These are phyloP conservation scores for Termitomyces sp. DNA, from an alignment of 768 basidiomycete species.

Conservation along the genomic window DNA sequence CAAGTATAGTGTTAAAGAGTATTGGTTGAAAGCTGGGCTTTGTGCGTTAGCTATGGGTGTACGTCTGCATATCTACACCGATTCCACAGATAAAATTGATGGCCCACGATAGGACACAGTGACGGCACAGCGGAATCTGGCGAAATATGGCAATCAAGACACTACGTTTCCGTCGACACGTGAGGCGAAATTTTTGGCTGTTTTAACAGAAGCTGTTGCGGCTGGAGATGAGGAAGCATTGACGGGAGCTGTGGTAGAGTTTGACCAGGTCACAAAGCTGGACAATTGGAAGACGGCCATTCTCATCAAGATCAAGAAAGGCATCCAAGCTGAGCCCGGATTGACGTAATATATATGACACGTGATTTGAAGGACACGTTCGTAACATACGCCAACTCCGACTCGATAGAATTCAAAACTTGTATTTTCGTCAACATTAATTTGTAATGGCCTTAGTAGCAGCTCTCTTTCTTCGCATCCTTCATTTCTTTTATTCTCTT, in stretches of 20 bases:
- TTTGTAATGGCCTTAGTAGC: slow-evolving; percentile 44
- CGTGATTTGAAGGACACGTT: neutral
- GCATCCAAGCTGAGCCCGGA: slow-evolving; percentile 49
- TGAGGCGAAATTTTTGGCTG: slow-evolving; percentile 84
- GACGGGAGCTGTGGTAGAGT: slow-evolving; percentile 85
- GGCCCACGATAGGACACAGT: slow-evolving; percentile 65
- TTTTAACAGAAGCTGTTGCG: slow-evolving; percentile 69
- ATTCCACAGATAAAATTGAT: neutral
- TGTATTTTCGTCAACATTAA: neutral
- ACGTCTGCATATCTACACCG: slow-evolving; percentile 24
- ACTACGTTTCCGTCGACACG: slow-evolving; percentile 82
- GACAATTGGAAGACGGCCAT: slow-evolving; percentile 97
- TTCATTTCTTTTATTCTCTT: slow-evolving; percentile 58
- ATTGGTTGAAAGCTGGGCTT: slow-evolving; percentile 84
- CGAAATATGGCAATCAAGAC: slow-evolving; percentile 79
- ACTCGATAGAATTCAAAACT: neutral
- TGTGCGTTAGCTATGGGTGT: slow-evolving; percentile 89
- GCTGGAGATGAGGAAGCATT: slow-evolving; percentile 54
- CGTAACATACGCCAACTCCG: neutral
- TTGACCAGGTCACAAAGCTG: slow-evolving; percentile 86
- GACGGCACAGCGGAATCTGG: slow-evolving; percentile 75
- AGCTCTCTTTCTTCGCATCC: slow-evolving; percentile 42
- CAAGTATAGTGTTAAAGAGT: slow-evolving; percentile 99
- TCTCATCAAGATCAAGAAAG: slow-evolving; percentile 85
- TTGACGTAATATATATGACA: slow-evolving; percentile 27